A percentile compares a stretch with the other conserved stretches of the same genome.
These are phyloP conservation scores for Filobasidium wieringae DNA, from an alignment of 768 basidiomycete genomes.

Conservation along the genomic window DNA sequence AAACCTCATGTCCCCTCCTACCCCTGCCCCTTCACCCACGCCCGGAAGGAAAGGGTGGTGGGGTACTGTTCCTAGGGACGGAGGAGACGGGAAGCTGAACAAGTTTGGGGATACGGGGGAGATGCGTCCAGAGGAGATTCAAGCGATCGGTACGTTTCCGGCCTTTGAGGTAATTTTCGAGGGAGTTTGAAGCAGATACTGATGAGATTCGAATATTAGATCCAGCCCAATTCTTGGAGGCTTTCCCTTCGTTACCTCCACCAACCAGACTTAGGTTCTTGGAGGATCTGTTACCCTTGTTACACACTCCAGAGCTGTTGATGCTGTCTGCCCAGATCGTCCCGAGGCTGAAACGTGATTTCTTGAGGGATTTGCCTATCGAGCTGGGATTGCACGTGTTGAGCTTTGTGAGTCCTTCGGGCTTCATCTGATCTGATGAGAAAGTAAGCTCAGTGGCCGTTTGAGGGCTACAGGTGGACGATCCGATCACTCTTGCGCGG, in stretches of 20 bases:
- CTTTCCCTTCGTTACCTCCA: constrained; percentile 23
- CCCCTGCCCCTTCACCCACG: constrained; percentile 30
- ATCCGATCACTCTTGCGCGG: constrained; percentile 57
- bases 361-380: constrained; percentile 48
- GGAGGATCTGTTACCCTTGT: constrained; percentile 20
- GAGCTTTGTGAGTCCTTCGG: constrained; percentile 43
- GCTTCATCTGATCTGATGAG: not conserved
- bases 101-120: not conserved
- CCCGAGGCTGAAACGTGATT: constrained; percentile 34
- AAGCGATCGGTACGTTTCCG: not conserved
- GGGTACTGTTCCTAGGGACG: constrained; percentile 8
- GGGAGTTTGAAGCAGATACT: not conserved
- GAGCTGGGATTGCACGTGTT: constrained; percentile 70
- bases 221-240: constrained; percentile 1
- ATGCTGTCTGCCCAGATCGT: constrained; percentile 32
- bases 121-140: not conserved
- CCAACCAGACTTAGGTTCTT: constrained; percentile 11
- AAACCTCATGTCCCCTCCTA: constrained; percentile 25
- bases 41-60: constrained; percentile 17
- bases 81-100: not conserved
- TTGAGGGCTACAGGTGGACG: constrained; percentile 45
- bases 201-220: constrained; percentile 10
- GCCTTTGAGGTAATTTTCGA: not conserved
- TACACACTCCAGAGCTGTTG: constrained; percentile 30
- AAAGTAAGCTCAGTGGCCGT: not conserved